Percentiles rank a stretch among this genome's conserved stretches.
Conservation (phyloP, 768 basidiomycete genomes). For the Infundibulicybe gibba region DNA sequence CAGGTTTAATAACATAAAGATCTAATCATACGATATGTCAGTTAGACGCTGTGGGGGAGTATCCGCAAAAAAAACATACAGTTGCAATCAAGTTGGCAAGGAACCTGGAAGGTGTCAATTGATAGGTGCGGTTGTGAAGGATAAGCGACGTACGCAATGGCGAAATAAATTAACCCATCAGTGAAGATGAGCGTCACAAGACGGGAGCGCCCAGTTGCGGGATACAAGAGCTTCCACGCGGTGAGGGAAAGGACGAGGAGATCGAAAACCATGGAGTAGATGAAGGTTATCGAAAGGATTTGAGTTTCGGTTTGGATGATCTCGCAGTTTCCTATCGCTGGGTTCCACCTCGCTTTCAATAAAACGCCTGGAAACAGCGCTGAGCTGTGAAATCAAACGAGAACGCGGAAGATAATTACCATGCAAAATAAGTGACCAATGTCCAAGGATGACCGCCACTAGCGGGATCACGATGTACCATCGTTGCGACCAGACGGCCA, state of each 20-base stretch:
- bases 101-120: constrained; percentile 40
- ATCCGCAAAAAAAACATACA: constrained; percentile 29
- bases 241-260: constrained; percentile 59
- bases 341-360: constrained; percentile 54
- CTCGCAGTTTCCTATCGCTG: constrained; percentile 39
- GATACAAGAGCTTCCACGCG: constrained; percentile 54
- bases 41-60: background rate
- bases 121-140: background rate
- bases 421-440: constrained; percentile 70
- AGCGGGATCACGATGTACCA: constrained; percentile 51
- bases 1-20: constrained; percentile 64
- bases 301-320: constrained; percentile 58
- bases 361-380: constrained; percentile 40
- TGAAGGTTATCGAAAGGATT: constrained; percentile 62
- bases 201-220: constrained; percentile 41
- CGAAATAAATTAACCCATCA: constrained; percentile 72
- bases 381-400: background rate
- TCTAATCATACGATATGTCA: constrained; percentile 17
- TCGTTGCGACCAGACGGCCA: constrained; percentile 67
- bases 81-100: constrained; percentile 65
- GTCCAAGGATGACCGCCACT: constrained; percentile 55
- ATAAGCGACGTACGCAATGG: constrained; percentile 52
- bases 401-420: constrained; percentile 30
- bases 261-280: constrained; percentile 75
- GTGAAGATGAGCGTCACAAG: constrained; percentile 64